A percentile compares a stretch with the other conserved stretches of the same genome.
Conservation (phyloP, 768 basidiomycete genomes). For the Bullera alba region DNA sequence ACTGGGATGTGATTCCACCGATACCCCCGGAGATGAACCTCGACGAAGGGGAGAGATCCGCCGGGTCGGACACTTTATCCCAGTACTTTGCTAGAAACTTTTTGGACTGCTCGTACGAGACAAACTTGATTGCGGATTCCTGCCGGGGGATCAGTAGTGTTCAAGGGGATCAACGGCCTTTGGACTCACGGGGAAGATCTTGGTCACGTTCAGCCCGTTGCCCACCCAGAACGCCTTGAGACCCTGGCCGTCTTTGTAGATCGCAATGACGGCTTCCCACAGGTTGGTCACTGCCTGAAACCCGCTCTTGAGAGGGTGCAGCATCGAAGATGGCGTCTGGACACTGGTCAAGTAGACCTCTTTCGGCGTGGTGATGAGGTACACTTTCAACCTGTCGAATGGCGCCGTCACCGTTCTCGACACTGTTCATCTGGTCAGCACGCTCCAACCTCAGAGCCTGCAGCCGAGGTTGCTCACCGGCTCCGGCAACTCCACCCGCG, state of each 20-base stretch:
- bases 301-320: constrained; percentile 32
- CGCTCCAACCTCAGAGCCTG: background rate
- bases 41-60: constrained; percentile 82
- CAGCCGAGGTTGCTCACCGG: constrained; percentile 58
- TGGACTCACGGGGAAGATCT: constrained; percentile 69
- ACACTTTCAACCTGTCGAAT: constrained; percentile 92
- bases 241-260: constrained; percentile 79
- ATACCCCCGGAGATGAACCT: constrained; percentile 93
- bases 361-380: constrained; percentile 72
- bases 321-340: constrained; percentile 44
- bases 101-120: constrained; percentile 92
- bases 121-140: constrained; percentile 98
- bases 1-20: constrained; percentile 67
- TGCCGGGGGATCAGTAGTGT: constrained; percentile 14
- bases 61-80: constrained; percentile 80
- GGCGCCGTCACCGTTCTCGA: constrained; percentile 95
- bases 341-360: constrained; percentile 3
- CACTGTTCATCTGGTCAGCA: constrained; percentile 52
- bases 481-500: constrained; percentile 91
- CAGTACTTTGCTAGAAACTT: constrained; percentile 83
- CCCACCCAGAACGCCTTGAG: constrained; percentile 95
- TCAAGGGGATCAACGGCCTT: background rate
- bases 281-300: constrained; percentile 51
- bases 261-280: constrained; percentile 62
- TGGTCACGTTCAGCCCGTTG: constrained; percentile 75